phyloP scores from a whole-genome alignment of 176 grass and related monocot genomes.

The Zoysia pacifica region DNA sequence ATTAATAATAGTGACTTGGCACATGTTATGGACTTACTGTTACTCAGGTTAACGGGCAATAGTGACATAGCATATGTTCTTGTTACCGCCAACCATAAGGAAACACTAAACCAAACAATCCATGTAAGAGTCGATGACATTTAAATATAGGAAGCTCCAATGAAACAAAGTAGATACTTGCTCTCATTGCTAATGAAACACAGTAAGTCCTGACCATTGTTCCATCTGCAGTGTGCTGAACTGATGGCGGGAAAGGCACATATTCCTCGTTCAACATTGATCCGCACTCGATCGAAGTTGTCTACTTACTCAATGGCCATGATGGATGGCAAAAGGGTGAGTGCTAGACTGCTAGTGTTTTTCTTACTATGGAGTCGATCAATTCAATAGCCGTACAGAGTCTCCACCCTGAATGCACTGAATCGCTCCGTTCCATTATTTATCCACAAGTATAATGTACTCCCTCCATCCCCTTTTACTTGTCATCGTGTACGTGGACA shows the following conservation, averaged over 20 bases:
- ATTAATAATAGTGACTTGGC: background rate
- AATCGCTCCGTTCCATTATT: conserved; percentile 21
- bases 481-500: no score
- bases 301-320: conserved; percentile 81
- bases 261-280: conserved; percentile 55
- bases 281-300: conserved; percentile 59
- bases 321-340: conserved; percentile 84
- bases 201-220: conserved; percentile 27
- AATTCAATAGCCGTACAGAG: conserved; percentile 3
- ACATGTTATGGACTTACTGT: background rate
- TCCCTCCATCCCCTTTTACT: no score
- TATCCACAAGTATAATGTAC: conserved; percentile 18
- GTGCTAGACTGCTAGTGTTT: conserved; percentile 28
- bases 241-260: conserved; percentile 76
- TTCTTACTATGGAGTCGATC: conserved; percentile 19
- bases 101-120: background rate
- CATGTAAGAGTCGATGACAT: background rate
- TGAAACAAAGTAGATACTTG: background rate
- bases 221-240: conserved; percentile 63
- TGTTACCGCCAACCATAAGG: background rate
- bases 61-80: background rate
- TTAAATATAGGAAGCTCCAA: conserved; percentile 3
- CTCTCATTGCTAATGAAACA: conserved; percentile 16
- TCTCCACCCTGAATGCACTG: background rate
- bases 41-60: background rate